Evolutionary conservation across 805 yeast genomes (phyloP).

Genomic region (Cyberlindnera misumaiensis): DNA sequence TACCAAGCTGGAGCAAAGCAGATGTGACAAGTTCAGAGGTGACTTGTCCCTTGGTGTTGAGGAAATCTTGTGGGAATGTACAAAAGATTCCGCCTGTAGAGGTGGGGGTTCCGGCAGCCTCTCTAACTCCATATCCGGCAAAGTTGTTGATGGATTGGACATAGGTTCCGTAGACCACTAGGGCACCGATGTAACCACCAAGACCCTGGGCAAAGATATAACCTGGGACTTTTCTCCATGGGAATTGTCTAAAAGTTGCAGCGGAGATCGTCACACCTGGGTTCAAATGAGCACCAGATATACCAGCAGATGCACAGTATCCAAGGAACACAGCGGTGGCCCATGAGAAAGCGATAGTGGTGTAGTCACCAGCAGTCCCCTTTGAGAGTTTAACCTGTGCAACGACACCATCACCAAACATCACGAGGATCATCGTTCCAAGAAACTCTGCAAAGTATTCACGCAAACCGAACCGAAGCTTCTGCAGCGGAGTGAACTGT

Average conservation of each 20-base stretch:
- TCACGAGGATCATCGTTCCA: constrained; percentile 40
- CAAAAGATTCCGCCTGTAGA: constrained; percentile 39
- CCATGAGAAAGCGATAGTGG: constrained; percentile 42
- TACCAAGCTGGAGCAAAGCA: constrained; percentile 37
- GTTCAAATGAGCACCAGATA: constrained; percentile 53
- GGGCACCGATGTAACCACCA: constrained; percentile 43
- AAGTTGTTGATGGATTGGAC: constrained; percentile 31
- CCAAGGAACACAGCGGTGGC: constrained; percentile 49
- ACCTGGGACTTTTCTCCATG: constrained; percentile 38
- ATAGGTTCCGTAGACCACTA: constrained; percentile 39
- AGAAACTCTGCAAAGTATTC: constrained; percentile 47
- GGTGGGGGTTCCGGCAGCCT: constrained; percentile 22
- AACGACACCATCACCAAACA: constrained; percentile 42
- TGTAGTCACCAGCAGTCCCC: constrained; percentile 34
- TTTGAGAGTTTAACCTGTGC: constrained; percentile 36
- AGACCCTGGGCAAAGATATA: constrained; percentile 41
- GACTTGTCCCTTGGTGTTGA: constrained; percentile 38
- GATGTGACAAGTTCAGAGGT: constrained; percentile 41
- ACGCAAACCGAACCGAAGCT: constrained; percentile 27
- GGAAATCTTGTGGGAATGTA: constrained; percentile 36
- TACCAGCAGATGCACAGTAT: constrained; percentile 44
- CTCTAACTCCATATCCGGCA: constrained; percentile 27
- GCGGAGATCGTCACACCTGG: constrained; percentile 44
- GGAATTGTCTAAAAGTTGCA: constrained; percentile 45
- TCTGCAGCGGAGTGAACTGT: constrained; percentile 19